A percentile compares a stretch with the other conserved stretches of the same genome.
These are phyloP conservation scores for Onygenales sp. DNA, from an alignment of 2,329 filamentous ascomycete genomes.

Conservation along the genomic window DNA sequence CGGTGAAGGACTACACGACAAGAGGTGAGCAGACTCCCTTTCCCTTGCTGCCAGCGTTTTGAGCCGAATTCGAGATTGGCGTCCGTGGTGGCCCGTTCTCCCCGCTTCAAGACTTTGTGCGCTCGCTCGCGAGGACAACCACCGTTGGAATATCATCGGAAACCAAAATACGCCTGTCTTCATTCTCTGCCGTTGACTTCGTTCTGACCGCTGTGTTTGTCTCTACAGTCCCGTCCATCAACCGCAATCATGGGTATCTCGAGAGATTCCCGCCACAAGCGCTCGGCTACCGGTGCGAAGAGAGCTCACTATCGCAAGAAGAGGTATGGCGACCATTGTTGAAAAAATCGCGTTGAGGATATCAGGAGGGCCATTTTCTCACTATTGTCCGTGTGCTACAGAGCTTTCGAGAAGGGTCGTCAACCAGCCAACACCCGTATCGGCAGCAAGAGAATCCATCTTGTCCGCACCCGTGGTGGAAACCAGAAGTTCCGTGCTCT, in stretches of 20 bases:
- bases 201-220: not conserved
- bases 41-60: slow-evolving; percentile 4
- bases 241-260: slow-evolving; percentile 97
- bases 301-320: slow-evolving; percentile 73
- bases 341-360: not conserved
- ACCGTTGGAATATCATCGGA: not conserved
- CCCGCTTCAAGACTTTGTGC: not conserved
- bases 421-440: slow-evolving; percentile 99
- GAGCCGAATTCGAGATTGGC: not conserved
- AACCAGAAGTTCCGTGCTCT: slow-evolving; percentile 99
- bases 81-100: not conserved
- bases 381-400: slow-evolving; percentile 58
- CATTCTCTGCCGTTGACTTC: too few species aligned
- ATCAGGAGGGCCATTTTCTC: slow-evolving; percentile 44
- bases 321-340: slow-evolving; percentile 33
- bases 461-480: slow-evolving; percentile 92
- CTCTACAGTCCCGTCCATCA: slow-evolving; percentile 44
- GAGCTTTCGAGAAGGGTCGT: slow-evolving; percentile 99
- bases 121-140: not conserved
- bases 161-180: not conserved
- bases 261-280: slow-evolving; percentile 99
- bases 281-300: slow-evolving; percentile 98
- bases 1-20: slow-evolving; percentile 37
- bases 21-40: slow-evolving; percentile 30
- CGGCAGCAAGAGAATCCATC: slow-evolving; percentile 90